A percentile compares a stretch with the other conserved stretches of the same genome.
phyloP scores from a whole-genome alignment of 495 filamentous ascomycete species.

The Podospora comata region DNA sequence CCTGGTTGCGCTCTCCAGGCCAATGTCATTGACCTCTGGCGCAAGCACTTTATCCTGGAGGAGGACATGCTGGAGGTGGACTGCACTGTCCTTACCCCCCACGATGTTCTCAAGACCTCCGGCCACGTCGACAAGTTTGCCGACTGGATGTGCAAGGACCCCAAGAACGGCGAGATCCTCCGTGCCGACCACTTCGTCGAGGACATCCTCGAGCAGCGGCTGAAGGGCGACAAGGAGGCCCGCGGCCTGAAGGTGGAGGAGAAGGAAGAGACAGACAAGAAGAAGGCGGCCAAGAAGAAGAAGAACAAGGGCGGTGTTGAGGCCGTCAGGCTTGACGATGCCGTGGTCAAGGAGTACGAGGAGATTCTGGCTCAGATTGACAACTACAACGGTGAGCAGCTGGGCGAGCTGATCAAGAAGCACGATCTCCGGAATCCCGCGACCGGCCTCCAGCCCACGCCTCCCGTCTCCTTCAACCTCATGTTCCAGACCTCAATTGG shows the following conservation, averaged over 20 bases:
- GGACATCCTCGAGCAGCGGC: slow-evolving; percentile 77
- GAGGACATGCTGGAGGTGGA: slow-evolving; percentile 92
- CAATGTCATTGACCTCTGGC: slow-evolving; percentile 87
- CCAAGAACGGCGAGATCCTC: slow-evolving; percentile 94
- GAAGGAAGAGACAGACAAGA: slow-evolving; percentile 54
- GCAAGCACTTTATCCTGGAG: slow-evolving; percentile 84
- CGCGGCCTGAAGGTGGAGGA: slow-evolving; percentile 67
- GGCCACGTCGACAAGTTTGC: slow-evolving; percentile 98
- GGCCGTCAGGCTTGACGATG: slow-evolving; percentile 64
- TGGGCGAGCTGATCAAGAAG: slow-evolving; percentile 68
- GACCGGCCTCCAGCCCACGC: slow-evolving; percentile 55
- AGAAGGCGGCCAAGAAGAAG: slow-evolving; percentile 51
- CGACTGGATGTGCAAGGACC: slow-evolving; percentile 99
- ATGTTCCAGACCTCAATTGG: slow-evolving; percentile 78
- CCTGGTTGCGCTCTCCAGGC: slow-evolving; percentile 75
- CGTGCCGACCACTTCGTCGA: slow-evolving; percentile 94
- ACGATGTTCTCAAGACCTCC: slow-evolving; percentile 90
- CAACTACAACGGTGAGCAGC: slow-evolving; percentile 69
- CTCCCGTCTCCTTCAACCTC: slow-evolving; percentile 71
- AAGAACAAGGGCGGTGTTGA: slow-evolving; percentile 53
- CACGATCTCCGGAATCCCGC: slow-evolving; percentile 66
- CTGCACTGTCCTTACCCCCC: slow-evolving; percentile 79
- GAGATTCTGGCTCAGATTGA: slow-evolving; percentile 71
- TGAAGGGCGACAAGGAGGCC: slow-evolving; percentile 78
- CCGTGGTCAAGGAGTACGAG: slow-evolving; percentile 66